Evolutionary conservation across 1,284 basidiomycete genomes (phyloP).

Genomic region (Tilletiaria anomala): DNA sequence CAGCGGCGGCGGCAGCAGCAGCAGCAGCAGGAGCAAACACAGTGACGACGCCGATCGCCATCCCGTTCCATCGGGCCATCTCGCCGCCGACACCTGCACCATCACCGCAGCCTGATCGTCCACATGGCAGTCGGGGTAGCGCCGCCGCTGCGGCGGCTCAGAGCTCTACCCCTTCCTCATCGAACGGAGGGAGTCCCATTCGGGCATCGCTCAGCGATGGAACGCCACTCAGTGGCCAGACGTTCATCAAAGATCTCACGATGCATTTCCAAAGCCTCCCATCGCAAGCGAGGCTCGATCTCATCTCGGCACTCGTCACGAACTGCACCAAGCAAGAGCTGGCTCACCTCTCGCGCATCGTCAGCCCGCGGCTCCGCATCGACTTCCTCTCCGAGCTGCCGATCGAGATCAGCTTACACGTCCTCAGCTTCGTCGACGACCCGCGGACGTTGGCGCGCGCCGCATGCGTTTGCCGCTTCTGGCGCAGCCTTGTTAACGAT

Average conservation of each 20-base stretch:
- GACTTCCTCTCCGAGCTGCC: conserved; percentile 75
- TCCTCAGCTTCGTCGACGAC: conserved; percentile 69
- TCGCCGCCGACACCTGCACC: conserved; percentile 30
- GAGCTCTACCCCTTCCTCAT: background rate
- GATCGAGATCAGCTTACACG: conserved; percentile 64
- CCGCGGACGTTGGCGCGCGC: conserved; percentile 60
- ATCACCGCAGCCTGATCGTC: conserved; percentile 18
- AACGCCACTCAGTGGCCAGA: background rate
- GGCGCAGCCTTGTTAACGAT: conserved; percentile 64
- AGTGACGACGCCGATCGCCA: too few relatives aligned
- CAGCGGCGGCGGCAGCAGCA: too few relatives aligned
- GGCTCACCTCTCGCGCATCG: conserved; percentile 56
- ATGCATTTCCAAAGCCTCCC: conserved; percentile 13
- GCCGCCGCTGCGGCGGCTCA: background rate
- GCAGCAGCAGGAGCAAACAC: too few relatives aligned
- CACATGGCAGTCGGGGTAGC: background rate
- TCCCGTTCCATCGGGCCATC: too few relatives aligned
- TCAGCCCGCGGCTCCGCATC: conserved; percentile 53
- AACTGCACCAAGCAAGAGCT: conserved; percentile 54
- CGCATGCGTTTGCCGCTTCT: conserved; percentile 58
- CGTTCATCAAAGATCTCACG: conserved; percentile 15
- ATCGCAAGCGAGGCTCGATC: conserved; percentile 2
- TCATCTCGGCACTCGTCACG: conserved; percentile 25
- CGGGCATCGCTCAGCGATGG: too few relatives aligned
- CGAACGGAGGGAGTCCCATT: background rate